Base-by-base conservation (phyloP, 2,329 filamentous ascomycete genomes). In the Aureobasidium vineae region DNA sequence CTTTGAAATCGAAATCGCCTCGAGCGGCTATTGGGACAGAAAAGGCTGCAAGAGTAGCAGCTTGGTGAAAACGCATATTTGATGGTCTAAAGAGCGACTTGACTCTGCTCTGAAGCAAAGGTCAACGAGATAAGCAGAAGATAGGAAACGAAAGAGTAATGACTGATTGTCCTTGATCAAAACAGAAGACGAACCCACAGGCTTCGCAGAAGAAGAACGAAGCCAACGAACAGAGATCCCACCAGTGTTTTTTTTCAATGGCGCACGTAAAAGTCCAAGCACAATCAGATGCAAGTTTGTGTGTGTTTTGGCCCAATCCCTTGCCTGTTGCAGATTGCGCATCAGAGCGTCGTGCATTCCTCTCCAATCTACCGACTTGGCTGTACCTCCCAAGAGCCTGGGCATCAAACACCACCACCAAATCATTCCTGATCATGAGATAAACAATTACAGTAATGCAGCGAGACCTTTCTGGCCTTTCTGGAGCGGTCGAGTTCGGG, bases 1-100 rank as follows among this genome's bases (percentile, higher is more conserved):
- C 31, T 50, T 21, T 59, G 21, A 66, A 66, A 1, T 66, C 52
- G 16, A 47, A 50, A 33, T 41, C 23, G 21, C 26, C 63, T 49
- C 53, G 52, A 33, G 63, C 63, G 16, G 53, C 52, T 3, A 59
- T 28, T 11, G 49, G 45, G 11, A 40, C 50, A n/a, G 50, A 36
- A 8, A 65, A 15, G 7, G 50, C 50, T 36, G 40, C 61, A 28
- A 65, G 40, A n/a, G 40, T 28, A 36, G 50, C 50, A 28, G 21
- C 28, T 38, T 65, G 26, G 8, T 49, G 13, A 6, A 65, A n/a
- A 56, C 38, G 40, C 61, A 65, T 65, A 1, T 21, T 38, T 16
- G 23, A 16, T n/a, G 7, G 11, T 47, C 2, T 1, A 54, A 28
- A 11, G 49, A 53, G 19, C 19, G 23, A 16, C 28, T 13, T 41